Conservation (phyloP, 2,329 filamentous ascomycete species). For the Fusarium sp. region DNA sequence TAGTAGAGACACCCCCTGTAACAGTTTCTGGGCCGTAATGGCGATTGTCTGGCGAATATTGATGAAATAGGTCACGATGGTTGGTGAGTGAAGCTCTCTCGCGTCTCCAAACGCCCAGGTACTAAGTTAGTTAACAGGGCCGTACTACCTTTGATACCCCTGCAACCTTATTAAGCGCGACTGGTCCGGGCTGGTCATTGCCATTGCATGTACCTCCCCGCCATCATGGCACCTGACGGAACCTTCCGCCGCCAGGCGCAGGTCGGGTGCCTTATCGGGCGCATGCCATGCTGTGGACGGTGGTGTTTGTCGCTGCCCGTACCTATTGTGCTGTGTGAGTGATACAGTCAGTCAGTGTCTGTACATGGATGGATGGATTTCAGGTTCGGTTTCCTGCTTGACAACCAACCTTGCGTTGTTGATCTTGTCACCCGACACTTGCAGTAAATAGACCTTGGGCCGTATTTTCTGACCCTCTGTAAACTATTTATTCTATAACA, state of each 20-base stretch:
- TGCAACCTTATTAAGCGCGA: slow-evolving; percentile 22
- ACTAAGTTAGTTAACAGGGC: not conserved
- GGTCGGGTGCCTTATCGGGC: slow-evolving; percentile 32
- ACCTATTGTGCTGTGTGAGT: not conserved
- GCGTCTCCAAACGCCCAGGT: slow-evolving; percentile 17
- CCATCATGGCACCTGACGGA: slow-evolving; percentile 28
- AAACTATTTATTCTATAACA: not conserved
- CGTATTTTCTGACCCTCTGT: not conserved
- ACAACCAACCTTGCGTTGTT: not conserved
- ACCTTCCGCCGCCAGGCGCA: slow-evolving; percentile 21
- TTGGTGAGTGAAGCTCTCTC: slow-evolving; percentile 15
- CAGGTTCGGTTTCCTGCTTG: not conserved
- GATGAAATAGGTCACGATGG: slow-evolving; percentile 1
- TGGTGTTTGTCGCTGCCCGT: not conserved
- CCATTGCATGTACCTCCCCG: slow-evolving; percentile 15
- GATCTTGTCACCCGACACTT: slow-evolving; percentile 12
- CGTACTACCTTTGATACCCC: not conserved
- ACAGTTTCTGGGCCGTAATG: not conserved
- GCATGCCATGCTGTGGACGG: slow-evolving; percentile 19
- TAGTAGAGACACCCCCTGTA: not conserved
- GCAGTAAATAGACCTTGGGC: not conserved
- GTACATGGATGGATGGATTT: slow-evolving; percentile 4
- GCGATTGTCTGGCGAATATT: not conserved
- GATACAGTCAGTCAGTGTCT: not conserved
- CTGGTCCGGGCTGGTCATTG: not conserved